Evolutionary conservation across 352 stramenopile genomes (phyloP).

Genomic region (Phytophthora sp.): DNA sequence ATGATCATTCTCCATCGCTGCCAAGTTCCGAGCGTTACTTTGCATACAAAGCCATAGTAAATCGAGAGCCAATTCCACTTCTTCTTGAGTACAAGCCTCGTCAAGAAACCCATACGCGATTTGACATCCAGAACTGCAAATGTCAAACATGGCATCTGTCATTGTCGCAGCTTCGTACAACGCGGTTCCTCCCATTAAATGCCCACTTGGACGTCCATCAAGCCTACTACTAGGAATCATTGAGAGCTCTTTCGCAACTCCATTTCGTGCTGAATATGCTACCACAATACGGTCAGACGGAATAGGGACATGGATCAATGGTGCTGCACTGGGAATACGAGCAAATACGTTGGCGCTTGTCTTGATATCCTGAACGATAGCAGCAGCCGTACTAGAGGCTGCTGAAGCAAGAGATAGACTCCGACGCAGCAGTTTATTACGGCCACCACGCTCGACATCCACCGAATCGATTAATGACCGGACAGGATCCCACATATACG

Average conservation of each 20-base stretch:
- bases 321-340: slow-evolving; percentile 57
- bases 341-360: slow-evolving; percentile 55
- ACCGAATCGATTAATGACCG: slow-evolving; percentile 72
- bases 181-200: slow-evolving; percentile 58
- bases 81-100: slow-evolving; percentile 39
- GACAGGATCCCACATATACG: slow-evolving; percentile 71
- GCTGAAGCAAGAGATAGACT: slow-evolving; percentile 66
- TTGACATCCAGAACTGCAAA: slow-evolving; percentile 58
- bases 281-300: slow-evolving; percentile 58
- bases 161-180: slow-evolving; percentile 38
- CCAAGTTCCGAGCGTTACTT: slow-evolving; percentile 48
- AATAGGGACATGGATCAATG: slow-evolving; percentile 57
- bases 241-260: slow-evolving; percentile 39
- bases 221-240: slow-evolving; percentile 56
- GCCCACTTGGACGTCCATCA: slow-evolving; percentile 60
- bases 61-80: slow-evolving; percentile 58
- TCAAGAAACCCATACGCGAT: slow-evolving; percentile 62
- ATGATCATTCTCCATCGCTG: slow-evolving; percentile 72
- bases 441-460: slow-evolving; percentile 54
- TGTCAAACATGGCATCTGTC: slow-evolving; percentile 45
- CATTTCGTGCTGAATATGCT: slow-evolving; percentile 53
- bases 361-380: slow-evolving; percentile 79
- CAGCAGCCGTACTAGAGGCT: slow-evolving; percentile 64
- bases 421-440: slow-evolving; percentile 54
- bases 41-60: slow-evolving; percentile 46